phyloP scores from a whole-genome alignment of 352 stramenopile genomes.

The Globisporangium spiculum region DNA sequence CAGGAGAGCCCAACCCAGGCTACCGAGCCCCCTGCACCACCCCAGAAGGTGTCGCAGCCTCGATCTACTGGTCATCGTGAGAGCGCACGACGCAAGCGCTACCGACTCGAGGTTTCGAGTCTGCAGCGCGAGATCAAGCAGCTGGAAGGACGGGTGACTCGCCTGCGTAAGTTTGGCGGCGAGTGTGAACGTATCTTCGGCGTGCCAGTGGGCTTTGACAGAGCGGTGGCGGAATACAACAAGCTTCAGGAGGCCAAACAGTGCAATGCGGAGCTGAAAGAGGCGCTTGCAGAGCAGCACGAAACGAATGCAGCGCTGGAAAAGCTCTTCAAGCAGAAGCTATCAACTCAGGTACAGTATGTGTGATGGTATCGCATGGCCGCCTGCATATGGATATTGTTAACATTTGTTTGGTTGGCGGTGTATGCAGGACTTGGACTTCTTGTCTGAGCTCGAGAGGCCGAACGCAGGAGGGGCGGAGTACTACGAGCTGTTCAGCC shows the following conservation, averaged over 20 bases:
- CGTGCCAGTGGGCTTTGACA: neutral
- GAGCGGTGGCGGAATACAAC: neutral
- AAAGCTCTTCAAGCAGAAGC: neutral
- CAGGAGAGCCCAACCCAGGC: neutral
- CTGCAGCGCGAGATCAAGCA: neutral
- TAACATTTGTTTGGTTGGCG: neutral
- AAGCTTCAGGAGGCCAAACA: neutral
- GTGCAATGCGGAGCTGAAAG: neutral
- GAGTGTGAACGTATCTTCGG: neutral
- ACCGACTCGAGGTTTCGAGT: neutral
- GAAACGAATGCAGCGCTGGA: neutral
- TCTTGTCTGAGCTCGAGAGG: neutral
- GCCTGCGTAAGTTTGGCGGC: neutral
- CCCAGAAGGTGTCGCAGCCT: neutral
- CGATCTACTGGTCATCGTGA: neutral
- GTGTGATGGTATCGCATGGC: no score
- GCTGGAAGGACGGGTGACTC: neutral
- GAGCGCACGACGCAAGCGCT: neutral
- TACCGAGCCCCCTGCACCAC: neutral
- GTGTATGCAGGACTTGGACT: neutral
- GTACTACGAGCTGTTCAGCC: neutral
- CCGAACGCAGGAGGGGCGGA: neutral
- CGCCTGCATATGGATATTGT: no score
- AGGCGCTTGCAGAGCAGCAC: neutral
- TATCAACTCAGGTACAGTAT: neutral